phyloP scores from a whole-genome alignment of 2,329 filamentous ascomycete species.

The Colletotrichum salicis region DNA sequence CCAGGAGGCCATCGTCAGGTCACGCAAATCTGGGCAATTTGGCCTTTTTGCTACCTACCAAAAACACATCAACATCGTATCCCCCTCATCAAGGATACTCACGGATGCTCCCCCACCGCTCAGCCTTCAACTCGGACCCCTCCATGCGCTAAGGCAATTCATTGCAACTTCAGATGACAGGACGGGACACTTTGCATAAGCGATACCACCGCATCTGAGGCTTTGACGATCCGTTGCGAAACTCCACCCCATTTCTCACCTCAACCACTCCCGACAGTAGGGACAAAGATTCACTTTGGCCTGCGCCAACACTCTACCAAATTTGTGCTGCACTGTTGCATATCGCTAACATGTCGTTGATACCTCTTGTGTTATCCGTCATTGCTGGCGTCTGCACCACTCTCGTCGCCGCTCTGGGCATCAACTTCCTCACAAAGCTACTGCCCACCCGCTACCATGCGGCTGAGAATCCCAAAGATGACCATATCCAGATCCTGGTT shows the following conservation, averaged over 20 bases:
- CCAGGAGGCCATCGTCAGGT: slow-evolving; percentile 7
- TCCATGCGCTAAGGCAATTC: slow-evolving; percentile 22
- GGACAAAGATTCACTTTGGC: background rate
- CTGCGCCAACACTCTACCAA: background rate
- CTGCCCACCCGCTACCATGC: slow-evolving; percentile 50
- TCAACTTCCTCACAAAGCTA: slow-evolving; percentile 37
- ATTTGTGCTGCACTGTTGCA: background rate
- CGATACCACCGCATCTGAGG: slow-evolving; percentile 12
- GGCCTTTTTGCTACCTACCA: background rate
- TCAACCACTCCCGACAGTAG: background rate
- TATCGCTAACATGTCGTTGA: slow-evolving; percentile 21
- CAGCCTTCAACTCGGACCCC: background rate
- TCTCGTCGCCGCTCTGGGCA: slow-evolving; percentile 20
- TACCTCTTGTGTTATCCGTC: slow-evolving; percentile 21
- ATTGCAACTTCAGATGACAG: slow-evolving; percentile 34
- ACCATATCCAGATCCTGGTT: slow-evolving; percentile 82
- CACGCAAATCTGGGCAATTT: background rate
- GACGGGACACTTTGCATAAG: slow-evolving; percentile 29
- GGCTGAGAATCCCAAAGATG: slow-evolving; percentile 48
- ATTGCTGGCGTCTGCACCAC: slow-evolving; percentile 32
- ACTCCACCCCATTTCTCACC: slow-evolving; percentile 1
- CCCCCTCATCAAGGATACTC: background rate
- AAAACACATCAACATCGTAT: background rate
- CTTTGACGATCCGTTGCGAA: slow-evolving; percentile 12
- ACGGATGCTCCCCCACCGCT: too few species aligned